Percentiles rank a stretch among this genome's conserved stretches.
These are phyloP conservation scores for Monosporascus sp. DNA, from an alignment of 2,329 filamentous ascomycete genomes.

Conservation along the genomic window DNA sequence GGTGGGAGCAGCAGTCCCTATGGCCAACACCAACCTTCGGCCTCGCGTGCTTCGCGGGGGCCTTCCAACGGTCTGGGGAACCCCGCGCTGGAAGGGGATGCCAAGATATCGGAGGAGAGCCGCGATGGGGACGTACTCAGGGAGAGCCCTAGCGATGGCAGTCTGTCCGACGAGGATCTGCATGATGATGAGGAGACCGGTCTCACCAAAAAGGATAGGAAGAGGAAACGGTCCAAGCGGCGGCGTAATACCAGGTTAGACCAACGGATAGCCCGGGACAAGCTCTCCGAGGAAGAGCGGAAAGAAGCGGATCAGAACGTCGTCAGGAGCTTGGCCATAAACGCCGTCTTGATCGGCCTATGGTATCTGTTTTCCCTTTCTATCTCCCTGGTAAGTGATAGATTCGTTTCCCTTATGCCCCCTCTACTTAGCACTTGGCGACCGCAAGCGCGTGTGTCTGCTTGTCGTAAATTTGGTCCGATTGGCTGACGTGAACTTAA, in stretches of 20 bases:
- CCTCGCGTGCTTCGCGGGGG: constrained; percentile 16
- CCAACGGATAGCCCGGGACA: constrained; percentile 59
- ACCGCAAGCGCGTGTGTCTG: neutral
- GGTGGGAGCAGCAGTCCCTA: constrained; percentile 23
- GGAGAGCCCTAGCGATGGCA: constrained; percentile 41
- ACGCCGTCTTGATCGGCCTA: constrained; percentile 73
- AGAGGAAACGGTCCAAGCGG: constrained; percentile 61
- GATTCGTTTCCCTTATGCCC: neutral
- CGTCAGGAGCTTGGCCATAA: constrained; percentile 62
- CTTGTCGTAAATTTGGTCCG: neutral
- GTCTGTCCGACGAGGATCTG: constrained; percentile 65
- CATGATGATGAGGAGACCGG: constrained; percentile 89
- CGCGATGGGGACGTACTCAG: constrained; percentile 17
- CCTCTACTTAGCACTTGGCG: neutral
- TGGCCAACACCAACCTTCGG: constrained; percentile 8
- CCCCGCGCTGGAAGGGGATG: constrained; percentile 31
- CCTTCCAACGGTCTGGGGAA: constrained; percentile 23
- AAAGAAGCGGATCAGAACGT: constrained; percentile 72
- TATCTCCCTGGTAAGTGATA: constrained; percentile 72
- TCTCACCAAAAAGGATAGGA: constrained; percentile 67
- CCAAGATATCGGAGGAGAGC: constrained; percentile 43
- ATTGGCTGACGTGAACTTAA: constrained; percentile 19
- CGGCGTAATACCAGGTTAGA: constrained; percentile 64
- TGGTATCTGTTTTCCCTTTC: constrained; percentile 92
- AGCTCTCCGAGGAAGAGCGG: constrained; percentile 66